Evolutionary conservation across 1,284 basidiomycete species (phyloP), one percentile per base, ranked within the genome.

Genomic region (Cryptococcus sp.): DNA sequence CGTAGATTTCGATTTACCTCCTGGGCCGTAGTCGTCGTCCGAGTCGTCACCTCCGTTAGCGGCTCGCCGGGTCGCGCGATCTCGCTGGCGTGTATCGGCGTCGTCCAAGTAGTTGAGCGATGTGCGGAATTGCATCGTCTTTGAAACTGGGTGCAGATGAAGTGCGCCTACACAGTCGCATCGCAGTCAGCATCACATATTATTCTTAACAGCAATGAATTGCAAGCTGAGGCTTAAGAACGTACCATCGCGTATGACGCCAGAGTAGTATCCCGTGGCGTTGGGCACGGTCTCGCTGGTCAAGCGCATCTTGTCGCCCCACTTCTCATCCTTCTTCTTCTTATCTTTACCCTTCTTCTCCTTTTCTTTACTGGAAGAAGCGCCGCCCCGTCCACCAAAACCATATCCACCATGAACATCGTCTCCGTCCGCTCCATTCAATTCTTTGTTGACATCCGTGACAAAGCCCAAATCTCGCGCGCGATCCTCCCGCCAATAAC

Each of bases 301-400:
- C 44, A 76, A 72, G 29, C 77, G 66, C 64, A 73, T 70, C 63
- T 78, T 78, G 49, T 74, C 73, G 8, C 74, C 75, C 78, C 75
- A 77, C 29, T 62, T 67, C 25, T 66, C 62, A 43, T 65, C 53
- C 52, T 65, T 63, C 50, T 66, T 66, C 46, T 53, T 62, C 53
- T 65, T 59, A 39, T 55, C 59, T 51, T 56, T 67, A 7, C 57
- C 62, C 54, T 67, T 68, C 58, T 61, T 68, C 25, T 61, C 55
- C 50, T 65, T 66, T 23, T 61, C 59, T 46, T 65, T 61, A 17
- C 45, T 50, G n/a, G 15, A 19, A 11, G 20, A 23, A 41, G n/a
- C n/a, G 23, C 46, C 58, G 15, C 25, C 38, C 23, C 46, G 47
- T 34, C 63, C 63, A 37, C 55, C 56, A 37, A 64, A 63, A 7